These are phyloP conservation scores for Erysimum cheiri DNA, from an alignment of 441 rosid species.

Conservation along the genomic window DNA sequence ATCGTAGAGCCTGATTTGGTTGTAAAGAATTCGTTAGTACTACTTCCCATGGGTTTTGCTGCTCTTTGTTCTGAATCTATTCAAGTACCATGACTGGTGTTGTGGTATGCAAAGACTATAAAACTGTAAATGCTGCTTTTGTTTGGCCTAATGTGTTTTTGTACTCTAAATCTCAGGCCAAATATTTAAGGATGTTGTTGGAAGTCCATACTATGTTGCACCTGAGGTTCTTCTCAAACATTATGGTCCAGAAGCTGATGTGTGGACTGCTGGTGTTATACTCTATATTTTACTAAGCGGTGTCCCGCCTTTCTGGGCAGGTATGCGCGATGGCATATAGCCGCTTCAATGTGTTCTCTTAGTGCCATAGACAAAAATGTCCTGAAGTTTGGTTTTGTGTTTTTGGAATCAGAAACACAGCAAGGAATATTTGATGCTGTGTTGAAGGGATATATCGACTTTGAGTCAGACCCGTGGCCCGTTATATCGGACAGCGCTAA, in stretches of 20 bases:
- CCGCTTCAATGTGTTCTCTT: background rate
- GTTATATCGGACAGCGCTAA: slow-evolving; percentile 87
- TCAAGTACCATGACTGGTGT: background rate
- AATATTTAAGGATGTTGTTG: slow-evolving; percentile 89
- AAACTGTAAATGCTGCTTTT: slow-evolving; percentile 2
- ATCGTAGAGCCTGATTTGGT: background rate
- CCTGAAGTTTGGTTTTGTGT: slow-evolving; percentile 37
- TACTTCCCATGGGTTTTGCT: background rate
- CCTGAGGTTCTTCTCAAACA: slow-evolving; percentile 93
- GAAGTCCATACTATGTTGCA: slow-evolving; percentile 97
- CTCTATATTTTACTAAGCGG: slow-evolving; percentile 93
- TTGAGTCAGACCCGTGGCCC: slow-evolving; percentile 95
- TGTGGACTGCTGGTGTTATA: slow-evolving; percentile 98
- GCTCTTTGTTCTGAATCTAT: slow-evolving; percentile 8
- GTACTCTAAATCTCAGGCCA: slow-evolving; percentile 55
- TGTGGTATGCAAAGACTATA: background rate
- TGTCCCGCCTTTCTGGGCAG: slow-evolving; percentile 99
- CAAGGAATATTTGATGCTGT: slow-evolving; percentile 98
- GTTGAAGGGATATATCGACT: slow-evolving; percentile 88
- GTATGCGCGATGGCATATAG: slow-evolving; percentile 43
- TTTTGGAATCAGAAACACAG: slow-evolving; percentile 73
- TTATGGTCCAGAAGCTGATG: slow-evolving; percentile 97
- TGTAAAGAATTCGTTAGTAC: background rate
- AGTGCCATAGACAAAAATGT: background rate
- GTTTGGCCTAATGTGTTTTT: slow-evolving; percentile 21